Base-by-base conservation (phyloP, 495 filamentous ascomycete species). In the Annulohypoxylon maeteangense region DNA sequence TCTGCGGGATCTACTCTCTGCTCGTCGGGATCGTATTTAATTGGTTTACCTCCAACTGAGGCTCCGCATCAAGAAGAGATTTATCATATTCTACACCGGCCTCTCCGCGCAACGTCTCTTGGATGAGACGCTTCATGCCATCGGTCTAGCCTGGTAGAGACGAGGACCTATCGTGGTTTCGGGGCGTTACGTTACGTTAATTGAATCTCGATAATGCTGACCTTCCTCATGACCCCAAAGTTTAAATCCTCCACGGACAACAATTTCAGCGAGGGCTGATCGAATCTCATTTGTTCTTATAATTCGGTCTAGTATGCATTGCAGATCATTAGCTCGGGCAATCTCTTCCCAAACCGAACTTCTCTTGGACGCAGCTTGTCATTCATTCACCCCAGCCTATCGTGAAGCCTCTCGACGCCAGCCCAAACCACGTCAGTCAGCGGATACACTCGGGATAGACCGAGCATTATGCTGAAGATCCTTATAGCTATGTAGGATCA, bases 11-110 rank as follows among this genome's bases (percentile, higher is more conserved):
- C 70, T 73, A 32, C 70, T 53, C 20, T 65, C 48, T 60, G 34
- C 31, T 23, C 44, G 51, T 23, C 56, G 65, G 65, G 23, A 53
- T n/a, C 47, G 23, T 7, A 23, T 40, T 11, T 73, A 18, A 73
- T 73, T 73, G 70, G 70, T 25, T 59, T 38, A 5, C 4, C 50
- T 22, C 45, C 42, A 32, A 51, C 65, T 73, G 70, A 57, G 70
- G 70, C 70, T 73, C 70, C 70, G 70, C 70, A 73, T 22, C 61
- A 68, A 73, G 42, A 73, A 68, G 50, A 10, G 70, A 73, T 58
- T 62, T 25, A 51, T 73, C 70, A 69, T 69, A 68, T 66, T 73
- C 60, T 48, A 25, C 57, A 50, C 53, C 54, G 64, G 45, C 54
- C 59, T 44, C 56, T 57, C 57, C 27, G 32, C 65, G 45, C 65